Evolutionary conservation across 371 early-diverging fungal genomes (phyloP).

Genomic region (Saksenaea oblongispora): DNA sequence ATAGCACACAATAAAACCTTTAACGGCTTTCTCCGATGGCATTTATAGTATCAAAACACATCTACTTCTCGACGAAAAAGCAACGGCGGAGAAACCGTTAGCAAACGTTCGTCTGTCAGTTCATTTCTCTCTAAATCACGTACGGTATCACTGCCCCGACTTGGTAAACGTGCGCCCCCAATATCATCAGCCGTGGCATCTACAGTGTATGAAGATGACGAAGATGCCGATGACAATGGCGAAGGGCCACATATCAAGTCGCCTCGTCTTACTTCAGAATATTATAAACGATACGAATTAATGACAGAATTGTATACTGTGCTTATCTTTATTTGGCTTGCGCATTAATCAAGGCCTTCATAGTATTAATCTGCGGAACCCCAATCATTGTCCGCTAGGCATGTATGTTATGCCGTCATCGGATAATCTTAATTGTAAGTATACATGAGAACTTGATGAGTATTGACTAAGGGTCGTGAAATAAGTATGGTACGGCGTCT

Average conservation of each 20-base stretch:
- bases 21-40: not conserved
- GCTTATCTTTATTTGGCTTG: not conserved
- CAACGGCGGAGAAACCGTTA: not conserved
- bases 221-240: conserved; percentile 20
- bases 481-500: conserved; percentile 83
- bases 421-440: conserved; percentile 71
- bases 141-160: not conserved
- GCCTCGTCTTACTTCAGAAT: conserved; percentile 24
- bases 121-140: conserved; percentile 4
- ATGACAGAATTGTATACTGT: conserved; percentile 30
- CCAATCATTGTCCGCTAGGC: conserved; percentile 81
- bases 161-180: not conserved
- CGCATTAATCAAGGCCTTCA: not conserved
- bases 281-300: conserved; percentile 50
- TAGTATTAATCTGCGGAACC: conserved; percentile 77
- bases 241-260: conserved; percentile 17
- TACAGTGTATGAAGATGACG: conserved; percentile 9
- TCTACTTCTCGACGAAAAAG: conserved; percentile 1
- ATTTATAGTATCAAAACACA: not conserved
- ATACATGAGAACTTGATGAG: not conserved
- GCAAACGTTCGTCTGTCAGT: conserved; percentile 42
- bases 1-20: not conserved
- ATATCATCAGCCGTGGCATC: not conserved
- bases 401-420: conserved; percentile 86
- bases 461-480: not conserved